A percentile compares a stretch with the other conserved stretches of the same genome.
phyloP scores from a whole-genome alignment of 306 rosid species.

The Vigna reflexopilosa region DNA sequence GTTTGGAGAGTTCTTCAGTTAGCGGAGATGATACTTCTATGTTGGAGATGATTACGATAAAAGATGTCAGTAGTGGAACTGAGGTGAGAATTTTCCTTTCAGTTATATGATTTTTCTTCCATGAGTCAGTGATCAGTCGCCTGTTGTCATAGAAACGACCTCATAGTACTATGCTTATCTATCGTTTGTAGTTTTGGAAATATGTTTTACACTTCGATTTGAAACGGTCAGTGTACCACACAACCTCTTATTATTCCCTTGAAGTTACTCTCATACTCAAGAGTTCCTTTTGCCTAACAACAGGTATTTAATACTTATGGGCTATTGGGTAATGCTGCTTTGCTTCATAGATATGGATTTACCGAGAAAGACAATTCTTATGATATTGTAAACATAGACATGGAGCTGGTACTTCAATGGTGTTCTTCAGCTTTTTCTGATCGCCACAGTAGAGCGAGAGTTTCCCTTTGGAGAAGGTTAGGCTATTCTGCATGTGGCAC shows the following conservation, averaged over 20 bases:
- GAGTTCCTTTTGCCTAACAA: conserved; percentile 32
- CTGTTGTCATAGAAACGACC: conserved; percentile 6
- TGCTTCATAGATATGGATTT: conserved; percentile 94
- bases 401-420: conserved; percentile 79
- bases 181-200: conserved; percentile 11
- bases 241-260: conserved; percentile 23
- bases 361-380: conserved; percentile 78
- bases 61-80: conserved; percentile 73
- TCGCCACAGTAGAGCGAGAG: conserved; percentile 71
- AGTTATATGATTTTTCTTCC: conserved; percentile 15
- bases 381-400: conserved; percentile 84
- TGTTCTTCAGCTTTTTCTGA: conserved; percentile 66
- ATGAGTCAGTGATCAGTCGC: conserved; percentile 8
- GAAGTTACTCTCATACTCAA: conserved; percentile 10
- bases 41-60: conserved; percentile 86
- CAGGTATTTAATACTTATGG: conserved; percentile 94
- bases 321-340: conserved; percentile 83
- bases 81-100: conserved; percentile 61
- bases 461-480: conserved; percentile 80
- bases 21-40: conserved; percentile 49
- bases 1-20: conserved; percentile 48
- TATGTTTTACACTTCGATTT: background rate
- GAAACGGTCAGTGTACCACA: conserved; percentile 28
- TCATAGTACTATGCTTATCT: background rate
- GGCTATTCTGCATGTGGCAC: conserved; percentile 60